Base-by-base conservation (phyloP, 139 green algal genomes). In the Microglena sp. region DNA sequence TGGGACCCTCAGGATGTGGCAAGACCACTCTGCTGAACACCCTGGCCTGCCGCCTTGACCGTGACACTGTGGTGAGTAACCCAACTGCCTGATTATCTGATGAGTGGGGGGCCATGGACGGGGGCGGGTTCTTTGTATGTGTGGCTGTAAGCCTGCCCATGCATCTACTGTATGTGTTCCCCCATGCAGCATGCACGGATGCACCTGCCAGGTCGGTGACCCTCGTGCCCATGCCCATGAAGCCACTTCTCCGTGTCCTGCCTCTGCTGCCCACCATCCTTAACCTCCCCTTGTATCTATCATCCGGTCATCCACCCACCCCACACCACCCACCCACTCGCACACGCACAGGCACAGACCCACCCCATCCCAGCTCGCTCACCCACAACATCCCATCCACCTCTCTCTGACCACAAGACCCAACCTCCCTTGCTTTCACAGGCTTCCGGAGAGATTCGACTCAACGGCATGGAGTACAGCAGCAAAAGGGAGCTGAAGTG, bases 1-100 rank as follows among this genome's bases (percentile, higher is more conserved):
- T 70, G 69, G 59, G 53, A 4, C 66, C 71, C 0, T 72, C 64
- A 22, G 71, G 71, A 6, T 60, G 36, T 33, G 71, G 71, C 53
- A 78, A 78, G 63, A 70, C 60, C 4, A 78, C 71, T 0, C 66
- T 78, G 29, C 55, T 78, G 5, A 78, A 78, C 66, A 71, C 71
- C 3, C 66, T 78, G 24, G 55, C 71, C 5, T 73, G 54, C 18
- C 65, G 71, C 26, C 45, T 78, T 21, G 71, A 78, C 60, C 65
- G 60, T 18, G 53, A 64, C 28, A 53, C 66, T 8, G 7, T 53
- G 55, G 65, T 64, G 30, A 33, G 32, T 33, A 28, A 34, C 59
- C 30, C 43, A n/a, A n/a, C n/a, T n/a, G n/a, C n/a, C n/a, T n/a
- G 11, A 31, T 26, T 59, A 11, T 26, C 22, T 18, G 21, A 11